phyloP scores from a whole-genome alignment of 495 filamentous ascomycete genomes.

The Penicillium lividum region DNA sequence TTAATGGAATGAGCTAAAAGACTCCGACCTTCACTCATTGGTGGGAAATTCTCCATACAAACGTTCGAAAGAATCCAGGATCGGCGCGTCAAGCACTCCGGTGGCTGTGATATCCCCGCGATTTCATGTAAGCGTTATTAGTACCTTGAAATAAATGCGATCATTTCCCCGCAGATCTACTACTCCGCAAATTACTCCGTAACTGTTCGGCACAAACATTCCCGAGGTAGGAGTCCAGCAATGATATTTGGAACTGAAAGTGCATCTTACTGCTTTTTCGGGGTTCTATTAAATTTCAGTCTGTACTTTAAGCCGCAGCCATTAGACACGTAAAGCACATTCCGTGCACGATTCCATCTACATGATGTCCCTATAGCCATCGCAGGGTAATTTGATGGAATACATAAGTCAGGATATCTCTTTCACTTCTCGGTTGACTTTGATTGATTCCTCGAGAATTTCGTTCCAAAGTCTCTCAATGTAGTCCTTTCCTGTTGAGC shows the following conservation, averaged over 20 bases:
- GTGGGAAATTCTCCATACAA: constrained; percentile 20
- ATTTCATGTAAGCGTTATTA: background rate
- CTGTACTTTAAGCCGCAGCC: too few relatives aligned
- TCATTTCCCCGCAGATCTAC: background rate
- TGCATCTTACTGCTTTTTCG: background rate
- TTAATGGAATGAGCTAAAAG: background rate
- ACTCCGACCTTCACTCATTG: constrained; percentile 14
- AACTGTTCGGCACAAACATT: background rate
- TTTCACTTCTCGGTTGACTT: too few relatives aligned
- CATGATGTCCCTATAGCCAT: too few relatives aligned
- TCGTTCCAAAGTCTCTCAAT: constrained; percentile 10
- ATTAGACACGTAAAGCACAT: too few relatives aligned
- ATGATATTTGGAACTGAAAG: too few relatives aligned
- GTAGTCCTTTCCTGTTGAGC: background rate
- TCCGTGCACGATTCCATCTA: too few relatives aligned
- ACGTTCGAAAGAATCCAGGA: constrained; percentile 4
- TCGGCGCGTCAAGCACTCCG: constrained; percentile 19
- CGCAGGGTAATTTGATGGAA: too few relatives aligned
- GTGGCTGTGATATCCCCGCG: constrained; percentile 9
- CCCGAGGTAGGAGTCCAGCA: background rate
- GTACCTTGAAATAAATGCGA: background rate
- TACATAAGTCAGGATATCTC: too few relatives aligned
- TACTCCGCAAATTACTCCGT: background rate
- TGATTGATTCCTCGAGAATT: background rate
- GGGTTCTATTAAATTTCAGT: background rate